These are phyloP conservation scores for Chenopodium album DNA, from an alignment of 148 eudicot genomes.

Conservation along the genomic window DNA sequence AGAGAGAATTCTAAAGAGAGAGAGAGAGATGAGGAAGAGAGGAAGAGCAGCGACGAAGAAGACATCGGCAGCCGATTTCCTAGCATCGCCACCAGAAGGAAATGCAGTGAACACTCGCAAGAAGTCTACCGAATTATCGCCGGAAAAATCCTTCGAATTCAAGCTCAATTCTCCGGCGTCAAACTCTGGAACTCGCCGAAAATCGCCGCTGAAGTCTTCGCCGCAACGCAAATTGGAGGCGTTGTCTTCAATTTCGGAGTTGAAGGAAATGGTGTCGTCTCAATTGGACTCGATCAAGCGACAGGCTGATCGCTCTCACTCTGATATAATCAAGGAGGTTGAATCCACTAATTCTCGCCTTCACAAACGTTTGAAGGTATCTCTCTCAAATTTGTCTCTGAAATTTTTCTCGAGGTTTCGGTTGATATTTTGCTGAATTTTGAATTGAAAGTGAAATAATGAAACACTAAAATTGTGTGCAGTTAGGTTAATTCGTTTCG, in stretches of 20 bases:
- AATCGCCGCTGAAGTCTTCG: constrained; percentile 11
- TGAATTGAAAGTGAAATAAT: not conserved
- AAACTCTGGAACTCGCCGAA: constrained; percentile 10
- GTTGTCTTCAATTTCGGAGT: constrained; percentile 48
- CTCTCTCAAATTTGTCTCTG: constrained; percentile 17
- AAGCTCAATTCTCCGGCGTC: constrained; percentile 15
- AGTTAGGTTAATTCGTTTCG: not conserved
- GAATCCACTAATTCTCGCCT: constrained; percentile 68
- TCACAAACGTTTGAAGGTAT: constrained; percentile 67
- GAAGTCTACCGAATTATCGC: not conserved
- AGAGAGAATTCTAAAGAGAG: not conserved
- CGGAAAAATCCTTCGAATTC: constrained; percentile 25
- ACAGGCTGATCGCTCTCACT: constrained; percentile 60
- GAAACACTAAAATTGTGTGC: not conserved
- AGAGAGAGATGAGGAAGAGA: constrained; percentile 19
- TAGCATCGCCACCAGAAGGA: constrained; percentile 21
- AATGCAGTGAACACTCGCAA: not conserved
- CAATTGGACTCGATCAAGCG: constrained; percentile 57
- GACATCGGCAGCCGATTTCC: constrained; percentile 28
- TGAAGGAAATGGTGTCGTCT: constrained; percentile 55
- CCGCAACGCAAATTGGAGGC: not conserved
- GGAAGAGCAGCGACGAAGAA: constrained; percentile 23
- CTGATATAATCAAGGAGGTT: constrained; percentile 63
- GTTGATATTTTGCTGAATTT: not conserved
- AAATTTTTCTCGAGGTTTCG: not conserved